Evolutionary conservation across 768 basidiomycete genomes (phyloP).

Genomic region (Lactarius evosmus): DNA sequence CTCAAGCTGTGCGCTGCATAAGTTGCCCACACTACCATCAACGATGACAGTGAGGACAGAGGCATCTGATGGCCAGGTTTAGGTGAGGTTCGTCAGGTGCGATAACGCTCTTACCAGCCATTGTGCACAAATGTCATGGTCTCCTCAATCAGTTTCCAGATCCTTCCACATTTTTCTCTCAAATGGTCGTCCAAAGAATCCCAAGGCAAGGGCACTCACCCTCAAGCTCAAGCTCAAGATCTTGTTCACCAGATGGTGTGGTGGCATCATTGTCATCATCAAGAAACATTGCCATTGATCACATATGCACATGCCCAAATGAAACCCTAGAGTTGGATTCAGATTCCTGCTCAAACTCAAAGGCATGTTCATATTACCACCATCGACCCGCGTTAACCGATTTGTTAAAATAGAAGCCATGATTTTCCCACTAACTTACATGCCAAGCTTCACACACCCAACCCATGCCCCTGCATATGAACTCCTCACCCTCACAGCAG

Average conservation of each 20-base stretch:
- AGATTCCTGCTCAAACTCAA: background rate
- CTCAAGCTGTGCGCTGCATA: background rate
- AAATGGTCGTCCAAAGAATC: constrained; percentile 14
- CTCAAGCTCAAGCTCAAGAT: background rate
- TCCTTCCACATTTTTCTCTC: constrained; percentile 48
- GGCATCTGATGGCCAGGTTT: background rate
- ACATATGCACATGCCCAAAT: background rate
- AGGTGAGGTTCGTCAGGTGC: constrained; percentile 49
- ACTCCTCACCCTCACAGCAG: constrained; percentile 58
- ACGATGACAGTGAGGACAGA: no score
- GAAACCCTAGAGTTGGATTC: background rate
- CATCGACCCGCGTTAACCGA: background rate
- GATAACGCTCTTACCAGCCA: constrained; percentile 54
- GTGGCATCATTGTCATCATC: background rate
- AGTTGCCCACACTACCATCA: background rate
- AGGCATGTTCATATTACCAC: background rate
- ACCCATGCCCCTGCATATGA: constrained; percentile 44
- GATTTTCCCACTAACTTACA: constrained; percentile 67
- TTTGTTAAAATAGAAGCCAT: constrained; percentile 13
- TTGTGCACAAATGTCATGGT: constrained; percentile 67
- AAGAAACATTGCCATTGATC: background rate
- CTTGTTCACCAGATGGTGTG: background rate
- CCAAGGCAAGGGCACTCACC: background rate
- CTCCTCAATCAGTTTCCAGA: constrained; percentile 54
- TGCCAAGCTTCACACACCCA: constrained; percentile 48